Evolutionary conservation across 768 basidiomycete genomes (phyloP), one percentile per base, ranked within the genome.

Genomic region (Mycena maculata): DNA sequence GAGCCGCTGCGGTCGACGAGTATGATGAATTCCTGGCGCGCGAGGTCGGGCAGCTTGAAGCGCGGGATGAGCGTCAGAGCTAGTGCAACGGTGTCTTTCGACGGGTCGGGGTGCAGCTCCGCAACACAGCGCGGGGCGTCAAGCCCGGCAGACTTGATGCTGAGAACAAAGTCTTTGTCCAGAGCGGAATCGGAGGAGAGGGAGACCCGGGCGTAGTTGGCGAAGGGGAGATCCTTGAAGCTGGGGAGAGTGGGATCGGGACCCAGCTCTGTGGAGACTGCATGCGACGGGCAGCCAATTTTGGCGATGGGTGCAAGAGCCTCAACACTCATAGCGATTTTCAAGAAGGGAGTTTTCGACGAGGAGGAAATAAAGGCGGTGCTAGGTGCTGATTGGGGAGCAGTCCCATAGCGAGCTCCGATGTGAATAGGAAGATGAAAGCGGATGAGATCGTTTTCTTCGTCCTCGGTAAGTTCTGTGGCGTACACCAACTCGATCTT

Each of bases 1-100:
- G 80, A 83, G 0, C 79, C 79, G 8, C 79, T 81, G 25, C 84
- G 76, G 66, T 86, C 85, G 23, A 86, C 76, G 20, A 86, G 50
- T 65, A 86, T 86, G 0, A 86, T 75, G 41, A 79, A 86, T 44
- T 86, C 85, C 39, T 83, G 83, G 1, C 72, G 68, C 22, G 62
- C 56, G 1, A n/a, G n/a, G n/a, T n/a, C n/a, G n/a, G n/a, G n/a
- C n/a, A n/a, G n/a, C n/a, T n/a, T n/a, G n/a, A n/a, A n/a, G n/a
- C n/a, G n/a, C n/a, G n/a, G n/a, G n/a, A n/a, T n/a, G n/a, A n/a
- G n/a, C n/a, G n/a, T n/a, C 81, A 85, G 68, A 23, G 78, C 79
- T 73, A 84, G 72, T 0, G 81, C 82, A 1, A 79, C 62, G 0
- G 78, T 76, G 22, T 69, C 47, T 0, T 23, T n/a, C 44, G 44